Evolutionary conservation across 306 rosid species (phyloP), one percentile per base, ranked within the genome.

Genomic region (Cucurbita moschata): DNA sequence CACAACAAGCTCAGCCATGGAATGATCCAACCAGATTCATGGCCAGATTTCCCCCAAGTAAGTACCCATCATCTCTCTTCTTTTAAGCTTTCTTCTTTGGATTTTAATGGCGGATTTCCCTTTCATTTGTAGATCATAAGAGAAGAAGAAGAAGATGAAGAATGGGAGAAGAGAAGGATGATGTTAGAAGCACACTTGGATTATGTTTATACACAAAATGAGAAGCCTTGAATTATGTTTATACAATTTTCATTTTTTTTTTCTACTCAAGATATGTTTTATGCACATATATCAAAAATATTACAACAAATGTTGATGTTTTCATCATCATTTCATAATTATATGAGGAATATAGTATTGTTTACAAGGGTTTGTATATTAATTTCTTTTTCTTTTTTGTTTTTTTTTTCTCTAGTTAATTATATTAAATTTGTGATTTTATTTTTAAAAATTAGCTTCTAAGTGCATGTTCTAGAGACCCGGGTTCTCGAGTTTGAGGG

Each of bases 171-270:
- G 66, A 83, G 89, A 74, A 92, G 90, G 82, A 85, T 89, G 88
- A 78, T 80, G 72, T 80, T 77, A 42, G 88, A 92, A 62, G 92
- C 89, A 7, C 96, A 92, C 80, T 84, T 92, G 87, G 97, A 92
- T 79, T 92, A 92, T 82, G 90, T 92, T 67, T 87, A 92, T 78
- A 92, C 96, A 46, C 92, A 92, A 61, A 75, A 85, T 67, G 85
- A 71, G 44, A 79, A 82, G 72, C 96, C 92, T 62, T 88, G 82
- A 71, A 69, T 21, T 30, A 30, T 30, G 26, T 56, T 0, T 18
- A 44, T 44, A 21, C 1, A 39, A 64, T n/a, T 64, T 40, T 39
- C 35, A 2, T 30, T 30, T 30, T 30, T 30, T 30, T 30, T 3
- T 2, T 2, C 4, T 30, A 2, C 30, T 30, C 47, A 64, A 43